Evolutionary conservation across 176 grass and related monocot genomes (phyloP).

Genomic region (Oryza glaberrima): DNA sequence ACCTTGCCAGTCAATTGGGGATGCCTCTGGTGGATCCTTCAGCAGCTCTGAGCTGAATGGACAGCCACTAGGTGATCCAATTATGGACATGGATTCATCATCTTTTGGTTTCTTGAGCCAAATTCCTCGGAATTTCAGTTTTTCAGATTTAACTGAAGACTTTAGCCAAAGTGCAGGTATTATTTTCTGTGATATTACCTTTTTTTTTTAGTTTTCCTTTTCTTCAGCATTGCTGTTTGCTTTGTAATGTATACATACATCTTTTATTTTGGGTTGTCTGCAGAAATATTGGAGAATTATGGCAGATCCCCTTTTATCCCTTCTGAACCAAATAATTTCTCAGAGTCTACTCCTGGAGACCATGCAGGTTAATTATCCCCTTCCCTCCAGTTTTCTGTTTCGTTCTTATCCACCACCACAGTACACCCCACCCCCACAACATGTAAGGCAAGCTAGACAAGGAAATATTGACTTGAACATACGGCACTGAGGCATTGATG

Average conservation of each 20-base stretch:
- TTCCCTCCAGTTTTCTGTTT: slow-evolving; percentile 2
- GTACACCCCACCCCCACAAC: neutral
- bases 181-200: slow-evolving; percentile 21
- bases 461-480: slow-evolving; percentile 23
- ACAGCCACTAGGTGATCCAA: slow-evolving; percentile 59
- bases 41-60: slow-evolving; percentile 85
- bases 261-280: slow-evolving; percentile 31
- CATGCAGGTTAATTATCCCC: slow-evolving; percentile 46
- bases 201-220: neutral
- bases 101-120: slow-evolving; percentile 88
- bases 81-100: slow-evolving; percentile 76
- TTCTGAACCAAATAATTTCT: slow-evolving; percentile 75
- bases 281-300: slow-evolving; percentile 99
- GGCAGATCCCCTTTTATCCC: slow-evolving; percentile 94
- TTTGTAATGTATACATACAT: slow-evolving; percentile 13
- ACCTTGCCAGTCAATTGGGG: slow-evolving; percentile 65
- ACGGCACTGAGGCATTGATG: slow-evolving; percentile 14
- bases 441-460: slow-evolving; percentile 14
- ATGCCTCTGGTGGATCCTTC: slow-evolving; percentile 85
- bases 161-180: slow-evolving; percentile 91
- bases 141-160: slow-evolving; percentile 94
- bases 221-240: slow-evolving; percentile 17
- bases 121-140: slow-evolving; percentile 97
- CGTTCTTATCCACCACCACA: slow-evolving; percentile 1
- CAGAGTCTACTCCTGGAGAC: slow-evolving; percentile 66